A percentile compares a stretch with the other conserved stretches of the same genome.
Evolutionary conservation across 371 early-diverging fungal genomes (phyloP).

Genomic region (Rhizopus delemar): DNA sequence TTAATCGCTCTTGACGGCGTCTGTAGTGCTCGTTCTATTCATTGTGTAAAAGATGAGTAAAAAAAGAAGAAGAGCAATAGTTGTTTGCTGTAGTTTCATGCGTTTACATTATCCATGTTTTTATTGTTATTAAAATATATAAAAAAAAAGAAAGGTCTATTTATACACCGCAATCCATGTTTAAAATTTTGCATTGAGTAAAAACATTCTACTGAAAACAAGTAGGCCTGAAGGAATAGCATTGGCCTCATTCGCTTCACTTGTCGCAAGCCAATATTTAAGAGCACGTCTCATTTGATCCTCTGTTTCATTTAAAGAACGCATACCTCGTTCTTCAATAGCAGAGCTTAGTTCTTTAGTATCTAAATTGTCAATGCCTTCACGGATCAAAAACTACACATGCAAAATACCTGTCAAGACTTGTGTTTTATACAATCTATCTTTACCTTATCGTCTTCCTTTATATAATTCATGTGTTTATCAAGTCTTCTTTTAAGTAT

Average conservation of each 20-base stretch:
- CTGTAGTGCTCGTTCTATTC: too few relatives aligned
- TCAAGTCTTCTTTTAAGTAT: conserved; percentile 56
- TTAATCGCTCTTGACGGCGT: too few relatives aligned
- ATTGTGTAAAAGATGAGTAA: too few relatives aligned
- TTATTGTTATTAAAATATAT: too few relatives aligned
- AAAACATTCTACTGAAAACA: conserved; percentile 63
- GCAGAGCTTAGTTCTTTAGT: conserved; percentile 52
- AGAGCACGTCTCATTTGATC: conserved; percentile 55
- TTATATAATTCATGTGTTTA: conserved; percentile 54
- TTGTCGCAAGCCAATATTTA: conserved; percentile 59
- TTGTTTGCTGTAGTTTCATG: too few relatives aligned
- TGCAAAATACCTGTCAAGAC: neutral
- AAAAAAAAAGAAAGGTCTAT: too few relatives aligned
- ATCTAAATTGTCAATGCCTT: conserved; percentile 49
- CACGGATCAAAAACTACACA: conserved; percentile 46
- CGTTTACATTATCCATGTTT: too few relatives aligned
- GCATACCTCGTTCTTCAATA: conserved; percentile 69
- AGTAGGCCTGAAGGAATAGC: conserved; percentile 53
- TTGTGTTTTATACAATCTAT: neutral
- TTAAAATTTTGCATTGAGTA: conserved; percentile 58
- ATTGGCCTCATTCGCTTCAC: conserved; percentile 29
- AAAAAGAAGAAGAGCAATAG: too few relatives aligned
- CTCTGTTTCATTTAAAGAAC: conserved; percentile 47
- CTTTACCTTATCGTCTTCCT: conserved; percentile 57
- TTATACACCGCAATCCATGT: neutral